phyloP scores from a whole-genome alignment of 257 asterid genomes.

The Solanum chiquidenum region DNA sequence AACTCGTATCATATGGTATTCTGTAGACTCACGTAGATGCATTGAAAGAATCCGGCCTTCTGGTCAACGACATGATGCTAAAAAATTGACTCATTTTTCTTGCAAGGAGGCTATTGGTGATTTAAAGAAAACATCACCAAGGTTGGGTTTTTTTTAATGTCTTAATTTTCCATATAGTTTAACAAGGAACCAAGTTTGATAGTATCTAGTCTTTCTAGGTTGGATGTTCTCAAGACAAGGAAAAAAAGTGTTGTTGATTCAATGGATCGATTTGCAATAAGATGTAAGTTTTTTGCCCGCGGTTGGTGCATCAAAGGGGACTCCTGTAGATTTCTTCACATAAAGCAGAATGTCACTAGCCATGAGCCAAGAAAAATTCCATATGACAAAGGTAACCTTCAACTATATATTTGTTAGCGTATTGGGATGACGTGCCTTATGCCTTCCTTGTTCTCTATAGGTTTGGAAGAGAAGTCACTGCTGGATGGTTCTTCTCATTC shows the following conservation, averaged over 20 bases:
- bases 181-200: constrained; percentile 15
- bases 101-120: too few relatives aligned
- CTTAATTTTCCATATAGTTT: constrained; percentile 1
- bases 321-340: constrained; percentile 77
- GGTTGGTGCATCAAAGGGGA: constrained; percentile 91
- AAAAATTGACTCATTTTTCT: neutral
- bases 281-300: constrained; percentile 58
- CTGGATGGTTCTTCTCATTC: constrained; percentile 6
- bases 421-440: neutral
- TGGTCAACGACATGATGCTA: constrained; percentile 16
- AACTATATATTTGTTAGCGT: neutral
- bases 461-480: neutral
- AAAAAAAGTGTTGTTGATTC: constrained; percentile 32
- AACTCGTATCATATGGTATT: neutral
- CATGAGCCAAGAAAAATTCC: neutral
- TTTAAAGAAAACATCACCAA: constrained; percentile 12
- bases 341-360: constrained; percentile 8
- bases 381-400: neutral
- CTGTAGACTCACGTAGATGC: neutral
- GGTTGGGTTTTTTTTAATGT: constrained; percentile 23
- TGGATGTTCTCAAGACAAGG: constrained; percentile 30
- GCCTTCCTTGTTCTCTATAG: neutral
- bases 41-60: constrained; percentile 11
- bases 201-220: constrained; percentile 51
- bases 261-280: constrained; percentile 27